Base-by-base conservation (phyloP, 495 filamentous ascomycete genomes). In the Daldinia vernicosa region DNA sequence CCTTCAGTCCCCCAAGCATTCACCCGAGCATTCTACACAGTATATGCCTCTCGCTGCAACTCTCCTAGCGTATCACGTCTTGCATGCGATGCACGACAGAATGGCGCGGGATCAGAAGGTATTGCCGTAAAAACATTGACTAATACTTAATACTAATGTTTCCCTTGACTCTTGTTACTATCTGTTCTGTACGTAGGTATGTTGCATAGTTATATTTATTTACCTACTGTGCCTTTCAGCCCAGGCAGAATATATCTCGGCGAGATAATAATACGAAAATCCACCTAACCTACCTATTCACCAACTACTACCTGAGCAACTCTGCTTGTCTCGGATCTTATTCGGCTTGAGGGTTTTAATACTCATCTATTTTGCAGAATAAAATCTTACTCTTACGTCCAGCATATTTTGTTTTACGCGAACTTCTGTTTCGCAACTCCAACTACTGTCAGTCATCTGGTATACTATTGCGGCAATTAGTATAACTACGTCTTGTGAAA, bases 11-110 rank as follows among this genome's bases (percentile, higher is more conserved):
- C 32, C 32, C 30, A 39, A 51, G n/a, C 33, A 45, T 26, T 30
- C 43, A 58, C 27, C 30, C 39, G 28, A 32, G 6, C 43, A 33
- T 37, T 57, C 58, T 28, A 63, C 43, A n/a, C n/a, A n/a, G n/a
- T n/a, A n/a, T n/a, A n/a, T n/a, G n/a, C n/a, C n/a, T n/a, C n/a
- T 9, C 54, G 22, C 17, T 72, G 64, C 54, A 28, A 72, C 70
- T 72, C 50, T 72, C 24, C 61, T 28, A 50, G 65, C 70, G 70
- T 72, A 72, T 72, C 70, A 72, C 32, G 64, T 68, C 24, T 28
- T 52, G 64, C 69, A 72, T 72, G 55, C 14, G 60, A 47, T 68
- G 64, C 54, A 63, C 59, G 54, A 64, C 6, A 69, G 28, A 27
- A 68, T 69, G 65, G 39, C 55, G 70, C 40, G 60, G 70, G 70